These are phyloP conservation scores for Penicillium fimorum DNA, from an alignment of 495 filamentous ascomycete species.

Conservation along the genomic window DNA sequence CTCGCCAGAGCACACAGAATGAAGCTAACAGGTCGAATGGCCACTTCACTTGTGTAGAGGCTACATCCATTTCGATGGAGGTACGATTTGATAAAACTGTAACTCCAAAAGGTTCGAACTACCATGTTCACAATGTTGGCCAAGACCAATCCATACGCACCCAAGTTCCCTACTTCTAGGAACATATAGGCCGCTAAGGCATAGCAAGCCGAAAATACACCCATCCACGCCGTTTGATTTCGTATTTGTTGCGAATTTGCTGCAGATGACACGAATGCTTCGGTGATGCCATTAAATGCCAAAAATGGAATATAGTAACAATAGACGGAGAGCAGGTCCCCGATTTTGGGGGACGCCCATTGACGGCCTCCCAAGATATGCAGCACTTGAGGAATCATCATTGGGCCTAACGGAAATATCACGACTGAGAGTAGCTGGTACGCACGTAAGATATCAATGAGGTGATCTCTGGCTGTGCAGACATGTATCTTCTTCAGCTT, in stretches of 20 bases:
- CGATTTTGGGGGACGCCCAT: constrained; percentile 64
- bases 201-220: constrained; percentile 70
- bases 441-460: constrained; percentile 37
- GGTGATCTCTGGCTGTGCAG: constrained; percentile 32
- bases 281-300: constrained; percentile 85
- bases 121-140: constrained; percentile 87
- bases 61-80: constrained; percentile 44
- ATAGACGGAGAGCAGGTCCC: constrained; percentile 73
- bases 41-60: constrained; percentile 26
- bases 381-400: constrained; percentile 68
- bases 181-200: constrained; percentile 67
- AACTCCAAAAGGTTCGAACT: constrained; percentile 78
- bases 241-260: constrained; percentile 69
- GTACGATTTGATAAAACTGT: constrained; percentile 64
- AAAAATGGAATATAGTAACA: constrained; percentile 91
- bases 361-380: constrained; percentile 66
- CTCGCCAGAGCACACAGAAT: constrained; percentile 35
- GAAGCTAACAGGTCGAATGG: constrained; percentile 31
- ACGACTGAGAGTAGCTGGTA: constrained; percentile 64
- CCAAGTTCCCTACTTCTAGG: constrained; percentile 60
- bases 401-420: constrained; percentile 65
- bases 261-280: constrained; percentile 87
- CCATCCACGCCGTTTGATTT: constrained; percentile 78
- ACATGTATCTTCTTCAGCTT: constrained; percentile 19
- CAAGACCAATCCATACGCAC: constrained; percentile 75